phyloP scores from a whole-genome alignment of 352 stramenopile genomes.

The Phytophthora kernoviae region DNA sequence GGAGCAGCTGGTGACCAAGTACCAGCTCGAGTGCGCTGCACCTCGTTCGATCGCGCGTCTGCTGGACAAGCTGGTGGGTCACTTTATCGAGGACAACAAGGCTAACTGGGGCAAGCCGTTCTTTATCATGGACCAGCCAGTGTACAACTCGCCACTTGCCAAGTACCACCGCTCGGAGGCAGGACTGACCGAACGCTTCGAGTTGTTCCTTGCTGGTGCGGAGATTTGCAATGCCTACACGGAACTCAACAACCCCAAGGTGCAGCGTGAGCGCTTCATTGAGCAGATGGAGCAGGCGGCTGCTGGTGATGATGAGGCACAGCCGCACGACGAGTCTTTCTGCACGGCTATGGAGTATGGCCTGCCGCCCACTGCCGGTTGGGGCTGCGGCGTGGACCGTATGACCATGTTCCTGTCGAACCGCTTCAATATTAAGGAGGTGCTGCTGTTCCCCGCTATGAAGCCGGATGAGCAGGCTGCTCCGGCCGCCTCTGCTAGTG shows the following conservation, averaged over 20 bases:
- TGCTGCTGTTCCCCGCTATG: conserved; percentile 99
- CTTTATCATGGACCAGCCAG: conserved; percentile 98
- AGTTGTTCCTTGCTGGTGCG: conserved; percentile 96
- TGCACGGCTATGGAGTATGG: conserved; percentile 96
- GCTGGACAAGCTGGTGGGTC: conserved; percentile 88
- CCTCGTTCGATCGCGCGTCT: conserved; percentile 80
- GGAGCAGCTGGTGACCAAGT: conserved; percentile 72
- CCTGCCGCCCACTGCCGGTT: conserved; percentile 96
- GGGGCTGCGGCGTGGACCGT: conserved; percentile 98
- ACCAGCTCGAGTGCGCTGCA: conserved; percentile 70
- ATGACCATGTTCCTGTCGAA: conserved; percentile 98
- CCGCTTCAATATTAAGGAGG: conserved; percentile 96
- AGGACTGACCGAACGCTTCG: conserved; percentile 97
- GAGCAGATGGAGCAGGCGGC: conserved; percentile 84
- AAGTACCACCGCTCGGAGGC: conserved; percentile 95
- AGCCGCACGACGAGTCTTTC: conserved; percentile 96
- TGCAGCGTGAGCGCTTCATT: conserved; percentile 84
- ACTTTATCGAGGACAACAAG: conserved; percentile 90
- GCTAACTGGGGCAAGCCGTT: conserved; percentile 95
- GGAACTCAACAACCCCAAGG: conserved; percentile 98
- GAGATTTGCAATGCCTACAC: conserved; percentile 99
- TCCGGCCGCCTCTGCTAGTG: conserved; percentile 16
- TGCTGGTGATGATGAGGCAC: conserved; percentile 82
- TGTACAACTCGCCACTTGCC: conserved; percentile 97
- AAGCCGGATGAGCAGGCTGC: conserved; percentile 92